phyloP scores from a whole-genome alignment of 257 asterid species.

The Eucommia ulmoides region DNA sequence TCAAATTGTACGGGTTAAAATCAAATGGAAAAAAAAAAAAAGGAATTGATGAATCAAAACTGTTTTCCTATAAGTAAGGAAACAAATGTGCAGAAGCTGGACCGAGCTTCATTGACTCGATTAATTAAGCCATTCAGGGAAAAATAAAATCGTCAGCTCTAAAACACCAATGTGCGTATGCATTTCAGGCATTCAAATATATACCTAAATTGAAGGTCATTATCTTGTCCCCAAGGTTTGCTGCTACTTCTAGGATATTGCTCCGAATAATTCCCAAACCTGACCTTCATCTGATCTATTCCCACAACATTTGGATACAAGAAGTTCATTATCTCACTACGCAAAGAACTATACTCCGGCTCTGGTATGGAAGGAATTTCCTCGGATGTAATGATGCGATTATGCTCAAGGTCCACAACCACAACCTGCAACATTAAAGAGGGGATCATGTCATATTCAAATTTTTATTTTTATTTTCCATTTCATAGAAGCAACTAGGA shows the following conservation, averaged over 20 bases:
- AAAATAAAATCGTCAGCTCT: conserved; percentile 9
- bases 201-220: conserved; percentile 82
- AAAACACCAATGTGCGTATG: conserved; percentile 10
- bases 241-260: conserved; percentile 35
- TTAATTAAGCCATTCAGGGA: conserved; percentile 4
- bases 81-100: too few relatives aligned
- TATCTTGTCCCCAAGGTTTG: conserved; percentile 80
- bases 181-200: too few relatives aligned
- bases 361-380: conserved; percentile 92
- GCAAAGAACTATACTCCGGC: conserved; percentile 76
- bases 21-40: too few relatives aligned
- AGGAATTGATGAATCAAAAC: too few relatives aligned
- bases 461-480: too few relatives aligned
- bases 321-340: conserved; percentile 59
- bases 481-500: too few relatives aligned
- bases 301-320: conserved; percentile 76
- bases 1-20: too few relatives aligned
- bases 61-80: too few relatives aligned
- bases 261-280: conserved; percentile 24
- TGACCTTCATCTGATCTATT: conserved; percentile 73
- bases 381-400: conserved; percentile 77
- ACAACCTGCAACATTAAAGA: conserved; percentile 58
- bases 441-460: too few relatives aligned
- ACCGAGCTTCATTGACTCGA: conserved; percentile 9
- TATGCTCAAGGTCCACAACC: conserved; percentile 88